Evolutionary conservation across 768 basidiomycete genomes (phyloP).

Genomic region (Russula ochroleuca): DNA sequence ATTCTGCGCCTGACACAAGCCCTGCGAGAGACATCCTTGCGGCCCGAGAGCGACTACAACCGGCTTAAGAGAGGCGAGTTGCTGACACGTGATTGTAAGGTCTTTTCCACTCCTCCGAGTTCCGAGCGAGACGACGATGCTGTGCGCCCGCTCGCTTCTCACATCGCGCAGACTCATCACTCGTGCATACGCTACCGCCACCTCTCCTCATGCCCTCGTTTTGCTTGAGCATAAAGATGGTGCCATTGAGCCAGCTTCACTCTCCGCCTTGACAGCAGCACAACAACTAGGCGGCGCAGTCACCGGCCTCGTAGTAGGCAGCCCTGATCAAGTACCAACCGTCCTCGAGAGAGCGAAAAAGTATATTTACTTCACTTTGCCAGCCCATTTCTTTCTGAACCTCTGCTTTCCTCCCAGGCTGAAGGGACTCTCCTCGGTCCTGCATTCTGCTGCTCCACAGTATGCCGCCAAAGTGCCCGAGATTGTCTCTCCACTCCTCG

Average conservation of each 20-base stretch:
- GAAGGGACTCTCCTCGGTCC: slow-evolving; percentile 59
- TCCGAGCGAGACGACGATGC: slow-evolving; percentile 9
- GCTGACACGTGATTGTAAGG: slow-evolving; percentile 19
- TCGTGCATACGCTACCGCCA: slow-evolving; percentile 55
- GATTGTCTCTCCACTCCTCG: slow-evolving; percentile 75
- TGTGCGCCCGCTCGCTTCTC: slow-evolving; percentile 7
- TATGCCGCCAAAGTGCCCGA: slow-evolving; percentile 73
- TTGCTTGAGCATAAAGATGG: slow-evolving; percentile 85
- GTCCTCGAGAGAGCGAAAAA: slow-evolving; percentile 77
- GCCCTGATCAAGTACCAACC: slow-evolving; percentile 56
- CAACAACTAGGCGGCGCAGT: slow-evolving; percentile 80
- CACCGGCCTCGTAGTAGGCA: slow-evolving; percentile 71
- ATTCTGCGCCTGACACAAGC: slow-evolving; percentile 85
- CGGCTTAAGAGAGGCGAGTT: neutral
- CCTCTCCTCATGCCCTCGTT: slow-evolving; percentile 74
- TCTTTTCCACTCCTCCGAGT: neutral
- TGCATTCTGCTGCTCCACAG: slow-evolving; percentile 66
- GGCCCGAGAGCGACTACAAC: too few relatives aligned
- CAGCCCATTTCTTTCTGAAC: slow-evolving; percentile 1
- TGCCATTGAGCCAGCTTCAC: slow-evolving; percentile 73
- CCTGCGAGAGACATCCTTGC: slow-evolving; percentile 68
- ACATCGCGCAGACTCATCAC: slow-evolving; percentile 12
- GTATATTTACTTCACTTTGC: slow-evolving; percentile 40
- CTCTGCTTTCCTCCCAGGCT: slow-evolving; percentile 42
- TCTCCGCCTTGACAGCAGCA: slow-evolving; percentile 92